A percentile compares a stretch with the other conserved stretches of the same genome.
Evolutionary conservation across 352 stramenopile species (phyloP).

Genomic region (Phytophthora capsici): DNA sequence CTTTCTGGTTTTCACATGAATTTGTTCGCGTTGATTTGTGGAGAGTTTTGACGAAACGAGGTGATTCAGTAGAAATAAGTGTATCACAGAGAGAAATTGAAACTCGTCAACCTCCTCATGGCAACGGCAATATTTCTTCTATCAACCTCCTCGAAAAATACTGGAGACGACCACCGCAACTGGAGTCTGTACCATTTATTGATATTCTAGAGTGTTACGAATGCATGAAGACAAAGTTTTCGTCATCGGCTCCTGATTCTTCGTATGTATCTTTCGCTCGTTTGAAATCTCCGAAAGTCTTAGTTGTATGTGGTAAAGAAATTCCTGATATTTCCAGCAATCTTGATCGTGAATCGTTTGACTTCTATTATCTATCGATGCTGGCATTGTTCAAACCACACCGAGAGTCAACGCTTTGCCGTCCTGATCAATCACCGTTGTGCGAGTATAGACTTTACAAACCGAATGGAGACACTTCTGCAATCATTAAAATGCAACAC

Average conservation of each 20-base stretch:
- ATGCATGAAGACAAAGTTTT: too few species aligned
- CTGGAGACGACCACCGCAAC: background rate
- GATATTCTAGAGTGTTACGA: too few species aligned
- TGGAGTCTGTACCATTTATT: too few species aligned
- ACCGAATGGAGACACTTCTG: too few species aligned
- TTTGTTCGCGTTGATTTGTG: conserved; percentile 6
- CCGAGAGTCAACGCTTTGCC: background rate
- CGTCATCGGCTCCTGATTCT: too few species aligned
- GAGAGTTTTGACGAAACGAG: background rate
- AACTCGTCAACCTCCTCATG: too few species aligned
- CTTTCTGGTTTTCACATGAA: conserved; percentile 7
- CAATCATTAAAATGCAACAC: too few species aligned
- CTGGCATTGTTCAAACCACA: background rate
- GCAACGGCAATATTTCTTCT: background rate
- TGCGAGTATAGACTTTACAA: background rate
- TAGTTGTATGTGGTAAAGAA: background rate
- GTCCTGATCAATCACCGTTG: background rate
- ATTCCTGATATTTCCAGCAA: background rate
- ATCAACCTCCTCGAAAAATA: conserved; percentile 14
- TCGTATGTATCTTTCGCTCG: too few species aligned
- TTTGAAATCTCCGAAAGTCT: background rate
- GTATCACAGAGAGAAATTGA: background rate
- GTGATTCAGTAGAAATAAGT: background rate
- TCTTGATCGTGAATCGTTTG: background rate
- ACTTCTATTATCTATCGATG: background rate